Percentiles rank a stretch among this genome's conserved stretches.
These are phyloP conservation scores for Angomonas ambiguus DNA, from an alignment of 208 protist species.

Conservation along the genomic window DNA sequence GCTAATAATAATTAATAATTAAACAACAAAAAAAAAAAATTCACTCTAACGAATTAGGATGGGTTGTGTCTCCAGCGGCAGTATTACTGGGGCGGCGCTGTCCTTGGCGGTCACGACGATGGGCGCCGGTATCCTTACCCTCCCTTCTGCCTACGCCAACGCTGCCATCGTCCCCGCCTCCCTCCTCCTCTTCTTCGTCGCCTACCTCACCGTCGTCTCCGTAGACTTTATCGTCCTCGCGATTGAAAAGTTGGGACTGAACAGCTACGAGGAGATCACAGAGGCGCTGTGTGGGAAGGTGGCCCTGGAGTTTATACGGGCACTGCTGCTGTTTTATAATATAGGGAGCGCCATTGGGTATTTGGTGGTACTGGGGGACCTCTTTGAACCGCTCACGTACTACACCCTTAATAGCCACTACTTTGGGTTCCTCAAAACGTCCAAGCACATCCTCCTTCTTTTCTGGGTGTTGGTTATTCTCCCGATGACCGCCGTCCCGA, in stretches of 20 bases:
- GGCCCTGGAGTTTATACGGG: slow-evolving; percentile 46
- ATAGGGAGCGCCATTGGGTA: slow-evolving; percentile 55
- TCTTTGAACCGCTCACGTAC: slow-evolving; percentile 44
- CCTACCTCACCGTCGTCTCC: slow-evolving; percentile 50
- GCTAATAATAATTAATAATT: background rate
- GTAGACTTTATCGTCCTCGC: slow-evolving; percentile 61
- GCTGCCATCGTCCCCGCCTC: slow-evolving; percentile 46
- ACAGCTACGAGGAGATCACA: slow-evolving; percentile 77
- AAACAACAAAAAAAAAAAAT: slow-evolving; percentile 2
- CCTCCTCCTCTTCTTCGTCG: slow-evolving; percentile 43
- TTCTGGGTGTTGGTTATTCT: slow-evolving; percentile 66
- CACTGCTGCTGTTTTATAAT: slow-evolving; percentile 65
- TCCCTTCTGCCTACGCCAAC: slow-evolving; percentile 63
- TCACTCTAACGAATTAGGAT: background rate
- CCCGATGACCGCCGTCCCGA: slow-evolving; percentile 62
- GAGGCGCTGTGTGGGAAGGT: slow-evolving; percentile 45
- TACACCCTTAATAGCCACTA: background rate
- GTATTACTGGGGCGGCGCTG: slow-evolving; percentile 47
- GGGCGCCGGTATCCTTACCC: slow-evolving; percentile 69
- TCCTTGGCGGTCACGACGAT: slow-evolving; percentile 72
- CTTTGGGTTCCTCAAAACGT: slow-evolving; percentile 25
- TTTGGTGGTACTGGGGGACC: slow-evolving; percentile 52
- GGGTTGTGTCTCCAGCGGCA: slow-evolving; percentile 20
- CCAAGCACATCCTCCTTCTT: slow-evolving; percentile 49
- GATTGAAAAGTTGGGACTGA: slow-evolving; percentile 57